phyloP scores from a whole-genome alignment of 2,329 filamentous ascomycete genomes.

The Alternaria rosae region DNA sequence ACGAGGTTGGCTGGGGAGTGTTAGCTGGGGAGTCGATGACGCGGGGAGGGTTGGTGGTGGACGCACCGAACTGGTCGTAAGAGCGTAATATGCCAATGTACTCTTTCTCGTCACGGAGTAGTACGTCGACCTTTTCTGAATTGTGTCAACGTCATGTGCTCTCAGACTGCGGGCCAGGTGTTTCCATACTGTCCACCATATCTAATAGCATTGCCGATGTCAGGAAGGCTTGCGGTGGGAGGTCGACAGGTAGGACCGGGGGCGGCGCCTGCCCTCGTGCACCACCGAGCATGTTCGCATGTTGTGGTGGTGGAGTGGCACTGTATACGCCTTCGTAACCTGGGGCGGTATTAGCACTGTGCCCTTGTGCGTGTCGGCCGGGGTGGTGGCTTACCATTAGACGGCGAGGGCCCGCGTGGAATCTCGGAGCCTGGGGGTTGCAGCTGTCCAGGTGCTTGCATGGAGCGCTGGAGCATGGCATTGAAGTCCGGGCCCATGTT shows the following conservation, averaged over 20 bases:
- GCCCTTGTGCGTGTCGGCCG: conserved; percentile 5
- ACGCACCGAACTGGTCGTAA: conserved; percentile 95
- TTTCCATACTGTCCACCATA: conserved; percentile 82
- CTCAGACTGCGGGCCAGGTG: conserved; percentile 4
- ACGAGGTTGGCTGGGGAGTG: conserved; percentile 82
- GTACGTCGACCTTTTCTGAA: conserved; percentile 91
- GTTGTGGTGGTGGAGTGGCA: conserved; percentile 62
- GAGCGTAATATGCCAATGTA: conserved; percentile 89
- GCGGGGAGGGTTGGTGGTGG: neutral
- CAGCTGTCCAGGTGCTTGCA: conserved; percentile 39
- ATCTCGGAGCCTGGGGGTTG: conserved; percentile 31
- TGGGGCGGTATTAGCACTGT: conserved; percentile 29
- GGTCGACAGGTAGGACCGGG: conserved; percentile 45
- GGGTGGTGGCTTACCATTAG: conserved; percentile 33
- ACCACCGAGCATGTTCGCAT: conserved; percentile 39
- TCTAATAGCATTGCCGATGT: conserved; percentile 95
- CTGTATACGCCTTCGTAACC: conserved; percentile 48
- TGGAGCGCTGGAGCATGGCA: conserved; percentile 47
- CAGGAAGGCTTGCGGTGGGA: conserved; percentile 97
- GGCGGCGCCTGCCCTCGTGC: conserved; percentile 31
- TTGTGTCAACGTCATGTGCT: conserved; percentile 21
- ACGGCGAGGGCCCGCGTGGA: conserved; percentile 31
- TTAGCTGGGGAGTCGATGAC: conserved; percentile 8
- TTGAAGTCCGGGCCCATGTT: conserved; percentile 46
- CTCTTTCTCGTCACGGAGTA: conserved; percentile 92